These are phyloP conservation scores for Beauveria scarabaeidicola DNA, from an alignment of 2,329 filamentous ascomycete genomes.

Conservation along the genomic window DNA sequence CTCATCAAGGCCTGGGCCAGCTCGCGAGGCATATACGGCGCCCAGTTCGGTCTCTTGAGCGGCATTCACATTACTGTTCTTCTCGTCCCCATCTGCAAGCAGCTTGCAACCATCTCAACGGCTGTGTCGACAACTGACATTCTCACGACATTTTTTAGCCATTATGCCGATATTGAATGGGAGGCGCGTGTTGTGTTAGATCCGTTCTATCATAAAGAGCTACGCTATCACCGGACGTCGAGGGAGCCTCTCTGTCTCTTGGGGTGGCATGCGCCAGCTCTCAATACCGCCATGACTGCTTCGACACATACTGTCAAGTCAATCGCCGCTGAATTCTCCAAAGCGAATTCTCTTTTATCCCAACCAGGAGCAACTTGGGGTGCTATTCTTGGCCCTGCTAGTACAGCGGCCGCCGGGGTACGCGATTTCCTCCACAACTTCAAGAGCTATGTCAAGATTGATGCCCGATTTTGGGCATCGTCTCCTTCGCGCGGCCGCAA, in stretches of 20 bases:
- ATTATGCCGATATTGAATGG: constrained; percentile 58
- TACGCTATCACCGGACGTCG: constrained; percentile 44
- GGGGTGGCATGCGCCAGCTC: constrained; percentile 51
- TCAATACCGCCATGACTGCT: constrained; percentile 50
- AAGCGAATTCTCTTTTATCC: constrained; percentile 34
- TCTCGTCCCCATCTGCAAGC: constrained; percentile 51
- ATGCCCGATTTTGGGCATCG: constrained; percentile 57
- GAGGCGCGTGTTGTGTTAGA: constrained; percentile 45
- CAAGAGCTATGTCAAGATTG: constrained; percentile 50
- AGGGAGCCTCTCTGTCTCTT: constrained; percentile 56
- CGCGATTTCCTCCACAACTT: constrained; percentile 43
- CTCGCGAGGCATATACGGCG: constrained; percentile 53
- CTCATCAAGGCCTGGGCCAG: constrained; percentile 55
- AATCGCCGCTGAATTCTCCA: constrained; percentile 42
- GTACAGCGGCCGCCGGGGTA: constrained; percentile 18
- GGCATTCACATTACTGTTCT: constrained; percentile 58
- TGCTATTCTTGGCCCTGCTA: constrained; percentile 27
- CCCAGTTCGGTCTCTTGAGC: constrained; percentile 56
- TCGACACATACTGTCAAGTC: constrained; percentile 43
- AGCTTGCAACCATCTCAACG: constrained; percentile 30
- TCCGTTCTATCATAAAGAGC: constrained; percentile 46
- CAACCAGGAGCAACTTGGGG: constrained; percentile 32
- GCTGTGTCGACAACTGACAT: constrained; percentile 40
- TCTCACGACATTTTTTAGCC: constrained; percentile 50
- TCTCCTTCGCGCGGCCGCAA: constrained; percentile 44